These are phyloP conservation scores for Podospora pseudocomata DNA, from an alignment of 495 filamentous ascomycete species.

Conservation along the genomic window DNA sequence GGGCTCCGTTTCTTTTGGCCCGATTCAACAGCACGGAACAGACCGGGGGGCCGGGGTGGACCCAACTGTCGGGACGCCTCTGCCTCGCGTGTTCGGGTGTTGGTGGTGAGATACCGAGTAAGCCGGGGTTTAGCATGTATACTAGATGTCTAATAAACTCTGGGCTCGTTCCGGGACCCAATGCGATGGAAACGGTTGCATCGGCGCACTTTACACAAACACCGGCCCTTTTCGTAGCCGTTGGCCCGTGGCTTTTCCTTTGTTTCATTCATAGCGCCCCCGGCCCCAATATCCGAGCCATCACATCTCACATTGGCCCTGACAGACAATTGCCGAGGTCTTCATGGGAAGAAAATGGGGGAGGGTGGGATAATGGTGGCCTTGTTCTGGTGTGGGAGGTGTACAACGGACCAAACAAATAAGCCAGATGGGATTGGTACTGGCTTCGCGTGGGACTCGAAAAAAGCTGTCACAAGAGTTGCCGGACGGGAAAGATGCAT, in stretches of 20 bases:
- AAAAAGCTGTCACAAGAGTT: background rate
- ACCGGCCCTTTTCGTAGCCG: too few species aligned
- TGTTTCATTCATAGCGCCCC: background rate
- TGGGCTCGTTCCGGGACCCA: background rate
- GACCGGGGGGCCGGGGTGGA: background rate
- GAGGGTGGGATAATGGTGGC: background rate
- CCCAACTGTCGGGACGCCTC: background rate
- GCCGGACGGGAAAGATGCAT: conserved; percentile 3
- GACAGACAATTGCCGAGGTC: conserved; percentile 1
- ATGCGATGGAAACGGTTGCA: background rate
- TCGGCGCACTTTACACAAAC: background rate
- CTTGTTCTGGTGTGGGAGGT: background rate
- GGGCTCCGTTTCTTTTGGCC: background rate
- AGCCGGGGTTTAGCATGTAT: background rate
- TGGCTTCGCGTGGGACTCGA: background rate
- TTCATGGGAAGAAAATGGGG: background rate
- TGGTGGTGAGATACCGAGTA: background rate
- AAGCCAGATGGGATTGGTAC: background rate
- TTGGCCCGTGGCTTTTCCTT: background rate
- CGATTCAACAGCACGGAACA: background rate
- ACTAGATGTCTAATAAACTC: background rate
- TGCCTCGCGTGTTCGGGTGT: background rate
- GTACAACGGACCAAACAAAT: background rate
- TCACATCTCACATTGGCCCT: conserved; percentile 3
- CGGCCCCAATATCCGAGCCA: conserved; percentile 1